Percentiles rank a stretch among this genome's conserved stretches.
phyloP scores from a whole-genome alignment of 164 flowering plant genomes.

The Berberis vulgaris region DNA sequence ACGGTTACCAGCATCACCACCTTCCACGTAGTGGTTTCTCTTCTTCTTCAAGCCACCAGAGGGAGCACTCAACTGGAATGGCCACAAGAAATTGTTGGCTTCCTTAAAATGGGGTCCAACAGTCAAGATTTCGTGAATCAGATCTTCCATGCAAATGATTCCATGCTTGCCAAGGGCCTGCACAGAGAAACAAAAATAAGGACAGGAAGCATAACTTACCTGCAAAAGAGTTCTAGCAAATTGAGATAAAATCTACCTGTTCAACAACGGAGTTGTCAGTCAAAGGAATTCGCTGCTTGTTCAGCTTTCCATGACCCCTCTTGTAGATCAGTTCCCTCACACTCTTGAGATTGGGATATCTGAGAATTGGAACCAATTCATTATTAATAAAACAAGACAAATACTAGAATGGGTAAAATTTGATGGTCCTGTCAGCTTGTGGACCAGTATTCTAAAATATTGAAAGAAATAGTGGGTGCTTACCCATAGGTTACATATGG shows the following conservation, averaged over 20 bases:
- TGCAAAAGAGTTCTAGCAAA: not conserved
- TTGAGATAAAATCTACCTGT: conserved; percentile 23
- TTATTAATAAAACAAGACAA: too few species aligned
- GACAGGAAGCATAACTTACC: not conserved
- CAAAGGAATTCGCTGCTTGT: conserved; percentile 48
- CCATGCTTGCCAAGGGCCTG: conserved; percentile 54
- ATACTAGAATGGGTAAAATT: too few species aligned
- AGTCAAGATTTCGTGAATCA: conserved; percentile 62
- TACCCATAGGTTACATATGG: conserved; percentile 72
- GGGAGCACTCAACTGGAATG: conserved; percentile 63
- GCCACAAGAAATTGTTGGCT: conserved; percentile 66
- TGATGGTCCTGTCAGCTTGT: too few species aligned
- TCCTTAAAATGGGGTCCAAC: conserved; percentile 70
- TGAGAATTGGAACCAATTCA: not conserved
- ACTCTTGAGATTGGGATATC: conserved; percentile 62
- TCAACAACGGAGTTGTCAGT: conserved; percentile 55
- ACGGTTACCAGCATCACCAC: conserved; percentile 65
- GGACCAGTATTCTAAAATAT: not conserved
- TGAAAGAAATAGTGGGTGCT: conserved; percentile 1
- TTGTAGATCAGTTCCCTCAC: conserved; percentile 57
- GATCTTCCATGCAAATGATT: conserved; percentile 51
- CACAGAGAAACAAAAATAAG: not conserved
- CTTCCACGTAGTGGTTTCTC: conserved; percentile 66
- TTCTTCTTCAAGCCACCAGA: conserved; percentile 58
- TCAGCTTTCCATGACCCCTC: conserved; percentile 61